Evolutionary conservation across 345 rosid species (phyloP).

Genomic region (Rhodamnia argentea): DNA sequence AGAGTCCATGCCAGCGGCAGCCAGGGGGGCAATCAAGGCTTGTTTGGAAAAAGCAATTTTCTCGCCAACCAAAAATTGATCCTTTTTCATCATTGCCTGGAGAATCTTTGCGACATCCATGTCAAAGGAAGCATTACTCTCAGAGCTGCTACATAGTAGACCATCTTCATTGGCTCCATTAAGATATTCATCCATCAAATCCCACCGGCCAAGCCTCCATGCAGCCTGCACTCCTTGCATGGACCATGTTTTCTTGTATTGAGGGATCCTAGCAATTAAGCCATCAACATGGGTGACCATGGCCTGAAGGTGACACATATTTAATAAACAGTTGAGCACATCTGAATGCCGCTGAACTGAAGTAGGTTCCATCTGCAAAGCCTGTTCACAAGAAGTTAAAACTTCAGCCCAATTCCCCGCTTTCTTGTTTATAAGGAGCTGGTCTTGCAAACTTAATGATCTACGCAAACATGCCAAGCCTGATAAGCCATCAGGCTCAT

Average conservation of each 20-base stretch:
- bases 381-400: slow-evolving; percentile 89
- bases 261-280: slow-evolving; percentile 77
- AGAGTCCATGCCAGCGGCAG: slow-evolving; percentile 99
- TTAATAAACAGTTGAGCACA: slow-evolving; percentile 81
- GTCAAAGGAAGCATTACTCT: slow-evolving; percentile 94
- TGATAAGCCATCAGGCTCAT: slow-evolving; percentile 90
- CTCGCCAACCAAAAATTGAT: slow-evolving; percentile 67
- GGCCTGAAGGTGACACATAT: slow-evolving; percentile 98
- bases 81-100: slow-evolving; percentile 88
- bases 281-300: slow-evolving; percentile 97
- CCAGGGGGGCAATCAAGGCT: slow-evolving; percentile 92
- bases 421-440: slow-evolving; percentile 72
- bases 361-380: slow-evolving; percentile 90
- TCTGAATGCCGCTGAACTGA: slow-evolving; percentile 92
- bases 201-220: slow-evolving; percentile 98
- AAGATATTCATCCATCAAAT: slow-evolving; percentile 94
- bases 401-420: slow-evolving; percentile 98
- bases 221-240: slow-evolving; percentile 99
- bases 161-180: slow-evolving; percentile 78
- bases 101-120: slow-evolving; percentile 93
- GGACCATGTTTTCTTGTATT: slow-evolving; percentile 94
- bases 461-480: slow-evolving; percentile 87
- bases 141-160: slow-evolving; percentile 77
- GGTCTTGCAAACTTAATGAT: slow-evolving; percentile 77
- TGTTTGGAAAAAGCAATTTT: slow-evolving; percentile 80